phyloP scores from a whole-genome alignment of 164 flowering plant genomes.

The Dillenia suffruticosa region DNA sequence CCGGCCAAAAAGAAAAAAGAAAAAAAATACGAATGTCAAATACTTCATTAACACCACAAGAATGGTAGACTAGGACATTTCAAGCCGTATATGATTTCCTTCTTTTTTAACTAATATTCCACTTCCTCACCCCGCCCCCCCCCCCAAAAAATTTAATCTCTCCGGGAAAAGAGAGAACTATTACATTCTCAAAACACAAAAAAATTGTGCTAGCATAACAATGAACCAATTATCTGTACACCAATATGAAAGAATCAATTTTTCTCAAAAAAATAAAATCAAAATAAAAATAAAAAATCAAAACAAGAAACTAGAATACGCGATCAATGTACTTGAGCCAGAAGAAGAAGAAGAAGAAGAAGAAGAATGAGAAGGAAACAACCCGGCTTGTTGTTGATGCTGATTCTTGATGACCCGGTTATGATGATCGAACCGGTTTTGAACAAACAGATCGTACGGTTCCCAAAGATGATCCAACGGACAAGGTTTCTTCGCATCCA shows the following conservation, averaged over 20 bases:
- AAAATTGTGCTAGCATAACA: no score
- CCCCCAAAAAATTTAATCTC: no score
- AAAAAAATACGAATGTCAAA: no score
- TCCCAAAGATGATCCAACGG: constrained; percentile 67
- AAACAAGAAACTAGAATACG: constrained; percentile 13
- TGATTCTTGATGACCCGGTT: constrained; percentile 16
- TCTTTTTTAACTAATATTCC: no score
- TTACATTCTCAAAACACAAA: background rate
- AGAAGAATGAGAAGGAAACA: constrained; percentile 1
- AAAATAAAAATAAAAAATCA: constrained; percentile 8
- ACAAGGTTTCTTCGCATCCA: constrained; percentile 56
- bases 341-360: constrained; percentile 9
- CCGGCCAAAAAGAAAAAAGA: no score
- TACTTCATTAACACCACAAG: no score
- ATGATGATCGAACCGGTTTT: no score
- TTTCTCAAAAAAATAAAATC: background rate
- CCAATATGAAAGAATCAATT: constrained; percentile 20
- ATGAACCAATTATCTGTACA: constrained; percentile 16
- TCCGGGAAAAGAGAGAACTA: background rate
- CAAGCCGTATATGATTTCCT: no score
- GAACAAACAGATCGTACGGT: constrained; percentile 54
- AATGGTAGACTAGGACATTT: no score
- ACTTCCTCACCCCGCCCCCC: no score
- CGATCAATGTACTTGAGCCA: no score
- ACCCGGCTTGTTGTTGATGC: constrained; percentile 7